Base-by-base conservation (phyloP, 2,329 filamentous ascomycete species). In the Claviceps fusiformis region DNA sequence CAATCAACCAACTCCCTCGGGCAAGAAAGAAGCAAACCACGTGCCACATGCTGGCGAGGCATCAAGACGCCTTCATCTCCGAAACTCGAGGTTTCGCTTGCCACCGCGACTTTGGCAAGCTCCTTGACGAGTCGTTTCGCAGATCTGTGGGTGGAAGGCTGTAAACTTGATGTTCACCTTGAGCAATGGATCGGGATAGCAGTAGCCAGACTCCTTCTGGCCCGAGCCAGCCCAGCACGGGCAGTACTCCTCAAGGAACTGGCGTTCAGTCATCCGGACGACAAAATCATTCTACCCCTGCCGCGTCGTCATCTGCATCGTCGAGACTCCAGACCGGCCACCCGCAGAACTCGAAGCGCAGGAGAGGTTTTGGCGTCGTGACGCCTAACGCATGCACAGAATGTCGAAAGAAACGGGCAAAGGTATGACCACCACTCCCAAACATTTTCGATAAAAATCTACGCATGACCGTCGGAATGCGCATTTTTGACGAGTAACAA, bases 341-440 rank as follows among this genome's bases (percentile, higher is more conserved):
- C 63, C 68, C 51, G 17, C 57, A 58, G 31, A 59, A 55, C 24
- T 75, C 76, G 3, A 82, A 81, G 63, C 70, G 79, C 17, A 72
- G 75, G 50, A 73, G 79, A 50, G 79, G 79, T 1, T 62, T 79
- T 4, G 79, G 79, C 19, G 68, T 81, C 1, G 78, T 82, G 13
- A 82, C 79, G 5, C 76, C 77, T 46, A 82, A 81, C 65, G 79
- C 79, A 29, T 82, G 79, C 63, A 81, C 76, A 19, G 79, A 82
- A 63, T 82, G 79, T 61, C 75, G 79, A 54, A 82, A 81, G 68
- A 82, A 81, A 66, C 77, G 79, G 56, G 78, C 79, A 60, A 82
- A 82, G 74, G 78, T 80, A 68, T 39, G 52, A 52, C 8, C 35
- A 9, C 35, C 35, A n/a, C 39, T 6, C 19, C 27, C 35, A 37